Percentiles rank a stretch among this genome's conserved stretches.
phyloP scores from a whole-genome alignment of 495 filamentous ascomycete species.

The Aspergillus conjunctus region DNA sequence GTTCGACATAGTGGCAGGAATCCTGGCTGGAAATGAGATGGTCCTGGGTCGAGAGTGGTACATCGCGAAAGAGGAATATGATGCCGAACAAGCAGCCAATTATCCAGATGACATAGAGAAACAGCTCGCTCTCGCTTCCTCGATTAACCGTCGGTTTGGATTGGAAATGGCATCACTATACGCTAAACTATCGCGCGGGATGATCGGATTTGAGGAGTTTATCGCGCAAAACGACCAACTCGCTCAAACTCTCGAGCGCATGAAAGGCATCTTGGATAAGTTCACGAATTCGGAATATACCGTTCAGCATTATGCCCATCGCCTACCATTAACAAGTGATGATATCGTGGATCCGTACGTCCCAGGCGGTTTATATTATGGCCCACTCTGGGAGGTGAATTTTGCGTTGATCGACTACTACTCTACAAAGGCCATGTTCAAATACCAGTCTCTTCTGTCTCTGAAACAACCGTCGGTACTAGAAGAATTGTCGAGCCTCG shows the following conservation, averaged over 20 bases:
- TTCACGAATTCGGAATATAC: constrained; percentile 60
- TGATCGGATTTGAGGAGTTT: constrained; percentile 69
- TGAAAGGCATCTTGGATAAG: constrained; percentile 60
- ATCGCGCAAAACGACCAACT: constrained; percentile 60
- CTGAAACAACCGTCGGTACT: constrained; percentile 49
- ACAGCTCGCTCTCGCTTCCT: constrained; percentile 65
- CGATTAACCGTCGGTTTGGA: constrained; percentile 71
- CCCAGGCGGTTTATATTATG: constrained; percentile 65
- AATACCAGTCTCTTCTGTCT: constrained; percentile 64
- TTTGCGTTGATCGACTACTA: constrained; percentile 76
- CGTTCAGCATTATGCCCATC: constrained; percentile 59
- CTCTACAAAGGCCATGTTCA: constrained; percentile 77
- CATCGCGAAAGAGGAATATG: constrained; percentile 62
- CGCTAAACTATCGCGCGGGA: constrained; percentile 62
- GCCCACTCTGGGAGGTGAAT: constrained; percentile 72
- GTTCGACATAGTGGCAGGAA: constrained; percentile 81
- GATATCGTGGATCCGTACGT: constrained; percentile 74
- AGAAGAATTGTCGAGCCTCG: constrained; percentile 58
- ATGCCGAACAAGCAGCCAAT: constrained; percentile 55
- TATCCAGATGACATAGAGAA: constrained; percentile 64
- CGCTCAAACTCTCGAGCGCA: constrained; percentile 52
- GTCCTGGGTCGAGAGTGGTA: constrained; percentile 83
- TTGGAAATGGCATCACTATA: constrained; percentile 80
- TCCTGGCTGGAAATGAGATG: constrained; percentile 78
- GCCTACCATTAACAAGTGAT: constrained; percentile 53